Evolutionary conservation across 2,329 filamentous ascomycete species (phyloP), one percentile per base, ranked within the genome.

Genomic region (Aspergillus sp.): DNA sequence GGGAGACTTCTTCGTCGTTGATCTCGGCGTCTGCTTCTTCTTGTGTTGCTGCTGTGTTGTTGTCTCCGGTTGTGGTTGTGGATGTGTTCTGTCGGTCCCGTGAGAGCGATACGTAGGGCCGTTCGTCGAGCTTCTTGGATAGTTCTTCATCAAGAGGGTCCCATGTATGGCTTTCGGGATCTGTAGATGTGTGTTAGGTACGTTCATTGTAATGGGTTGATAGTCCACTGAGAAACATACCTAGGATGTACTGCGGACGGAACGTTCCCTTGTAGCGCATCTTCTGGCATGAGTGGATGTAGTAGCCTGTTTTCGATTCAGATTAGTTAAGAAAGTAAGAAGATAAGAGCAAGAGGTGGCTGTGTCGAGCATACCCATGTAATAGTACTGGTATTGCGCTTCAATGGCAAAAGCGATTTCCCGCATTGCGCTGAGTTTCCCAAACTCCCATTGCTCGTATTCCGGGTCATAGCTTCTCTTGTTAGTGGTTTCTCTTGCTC

Each of bases 391-490:
- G 65, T 88, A 87, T 0, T 75, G 76, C 4, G 76, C 80, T 66
- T 88, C 85, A 1, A 82, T 63, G 0, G 85, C 79, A 25, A 89
- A 76, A 1, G 81, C 79, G 25, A 86, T 82, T 69, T 89, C 87
- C 56, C 85, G 78, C 66, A 89, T 71, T 5, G 86, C 87, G 63
- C 84, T 86, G 52, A 88, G 71, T 70, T 89, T 89, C 5, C 87
- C 87, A 67, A 88, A 84, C 58, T 84, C 84, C 81, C 81, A 88
- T 51, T 83, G 78, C 63, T 84, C 83, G 67, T 84, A 85, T 59
- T 86, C 84, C 9, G 81, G 82, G 66, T 88, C 85, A 69, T 89
- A 89, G 63, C 80, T 82, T 62, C 52, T 51, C 30, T 57, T 59
- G 51, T 58, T 38, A 48, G 57, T 54, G 19, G 45, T 41, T 7